phyloP scores from a whole-genome alignment of 2,329 filamentous ascomycete genomes.

The Tolypocladium ovalisporum region DNA sequence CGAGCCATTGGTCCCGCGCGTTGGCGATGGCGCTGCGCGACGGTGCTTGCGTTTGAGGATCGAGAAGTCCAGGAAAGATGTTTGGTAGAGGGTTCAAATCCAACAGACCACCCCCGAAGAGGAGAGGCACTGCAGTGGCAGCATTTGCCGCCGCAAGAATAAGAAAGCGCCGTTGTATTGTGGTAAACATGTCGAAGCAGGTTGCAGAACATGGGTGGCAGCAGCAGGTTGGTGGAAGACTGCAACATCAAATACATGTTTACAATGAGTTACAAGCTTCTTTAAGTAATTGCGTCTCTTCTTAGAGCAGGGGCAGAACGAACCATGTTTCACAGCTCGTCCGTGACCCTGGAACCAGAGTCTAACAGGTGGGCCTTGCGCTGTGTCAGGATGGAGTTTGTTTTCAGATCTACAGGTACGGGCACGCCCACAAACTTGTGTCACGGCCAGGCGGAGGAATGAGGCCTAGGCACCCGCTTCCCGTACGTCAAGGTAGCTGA shows the following conservation, averaged over 20 bases:
- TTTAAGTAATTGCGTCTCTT: not conserved
- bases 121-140: not conserved
- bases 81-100: not conserved
- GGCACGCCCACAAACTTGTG: not conserved
- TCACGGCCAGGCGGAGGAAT: not conserved
- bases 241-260: not conserved
- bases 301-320: not conserved
- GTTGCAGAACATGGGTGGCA: not conserved
- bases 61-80: not conserved
- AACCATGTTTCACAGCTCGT: not conserved
- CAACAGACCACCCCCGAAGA: not conserved
- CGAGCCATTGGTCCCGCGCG: conserved; percentile 3
- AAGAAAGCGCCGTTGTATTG: not conserved
- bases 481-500: no score
- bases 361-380: not conserved
- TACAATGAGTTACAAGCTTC: not conserved
- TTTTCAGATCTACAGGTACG: not conserved
- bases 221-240: not conserved
- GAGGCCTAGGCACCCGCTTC: not conserved
- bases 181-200: no score
- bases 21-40: not conserved
- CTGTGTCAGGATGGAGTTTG: not conserved
- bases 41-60: not conserved
- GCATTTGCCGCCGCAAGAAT: not conserved
- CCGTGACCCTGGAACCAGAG: not conserved